Evolutionary conservation across 1,284 basidiomycete genomes (phyloP), one percentile per base, ranked within the genome.

Genomic region (Boletellus deceptivus): DNA sequence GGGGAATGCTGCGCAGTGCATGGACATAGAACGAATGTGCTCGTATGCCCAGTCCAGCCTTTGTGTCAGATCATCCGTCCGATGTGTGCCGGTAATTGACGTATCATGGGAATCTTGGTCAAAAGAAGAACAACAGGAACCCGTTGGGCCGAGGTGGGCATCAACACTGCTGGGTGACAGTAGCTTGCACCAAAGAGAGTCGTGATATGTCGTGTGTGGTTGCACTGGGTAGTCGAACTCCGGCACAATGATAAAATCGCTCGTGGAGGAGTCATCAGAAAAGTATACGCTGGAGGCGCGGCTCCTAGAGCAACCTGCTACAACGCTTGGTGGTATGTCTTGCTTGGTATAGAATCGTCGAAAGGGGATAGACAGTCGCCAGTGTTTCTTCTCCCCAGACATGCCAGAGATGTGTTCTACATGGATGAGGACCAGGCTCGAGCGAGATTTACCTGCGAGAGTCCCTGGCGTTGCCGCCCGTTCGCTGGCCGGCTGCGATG

Each of bases 351-450:
- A 49, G 18, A 44, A 41, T 11, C 36, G 49, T 51, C 52, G 60
- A 49, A 69, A 67, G 39, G 59, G 55, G 29, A 41, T 53, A 31
- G 52, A 40, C 27, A 69, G 29, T 51, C 39, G 48, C 67, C 63
- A 65, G 35, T 44, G 44, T 53, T 54, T 64, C 52, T 66, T 68
- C 59, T 68, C 64, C 47, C 34, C 48, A 33, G 55, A 50, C 67
- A 64, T 68, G 31, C 45, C 39, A 33, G 50, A 39, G 27, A 39
- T 42, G 22, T 13, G 33, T 42, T 46, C 34, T 25, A 43, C 55
- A 65, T 57, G 48, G 34, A 55, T 33, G 24, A 16, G 2, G 39
- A 40, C 36, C 17, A 18, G 9, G 20, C 18, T 20, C 29, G 13
- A 31, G 29, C 29, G 29, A 31, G 13, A 31, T 31, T 31, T 31